Evolutionary conservation across 768 basidiomycete species (phyloP), one percentile per base, ranked within the genome.

Genomic region (Leccinum subgranulosum): DNA sequence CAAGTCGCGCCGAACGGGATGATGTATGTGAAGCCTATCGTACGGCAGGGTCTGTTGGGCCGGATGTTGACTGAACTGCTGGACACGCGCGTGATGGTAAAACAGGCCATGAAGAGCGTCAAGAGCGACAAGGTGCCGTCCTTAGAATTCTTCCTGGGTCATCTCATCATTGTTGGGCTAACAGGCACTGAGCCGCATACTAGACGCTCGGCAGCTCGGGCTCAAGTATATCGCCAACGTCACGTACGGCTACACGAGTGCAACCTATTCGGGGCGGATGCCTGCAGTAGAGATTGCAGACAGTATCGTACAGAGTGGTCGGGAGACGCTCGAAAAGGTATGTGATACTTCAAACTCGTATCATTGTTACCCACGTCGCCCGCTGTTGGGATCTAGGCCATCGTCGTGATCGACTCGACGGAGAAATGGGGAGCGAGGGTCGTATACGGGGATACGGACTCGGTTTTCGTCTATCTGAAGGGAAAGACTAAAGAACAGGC

Each of bases 251-350:
- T 98, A 99, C 69, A 98, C 96, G 0, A 82, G 90, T 58, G 97
- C 97, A 2, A 89, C 90, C 1, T 97, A 86, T 67, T 98, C 95
- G 15, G 97, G 97, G 3, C 80, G 97, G 49, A 98, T 99, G 97
- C 97, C 97, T 23, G 93, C 92, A 10, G 95, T 98, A 19, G 95
- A 98, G 71, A 93, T 99, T 41, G 97, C 97, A 0, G 97, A 99
- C 66, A 93, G 93, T 56, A 98, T 98, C 64, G 96, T 99, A 0
- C 94, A 98, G 74, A 95, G 85, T 45, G 96, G 97, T 6, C 81
- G 97, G 41, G 95, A 98, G 74, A 98, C 93, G 0, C 76, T 98
- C 21, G 96, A 98, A 73, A 92, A 94, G 83, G 95, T 89, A 39
- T 9, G 75, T 63, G 10, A 21, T 28, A 2, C 6, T 10, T 51